Evolutionary conservation across 768 basidiomycete genomes (phyloP).

Genomic region (Mycena galericulata): DNA sequence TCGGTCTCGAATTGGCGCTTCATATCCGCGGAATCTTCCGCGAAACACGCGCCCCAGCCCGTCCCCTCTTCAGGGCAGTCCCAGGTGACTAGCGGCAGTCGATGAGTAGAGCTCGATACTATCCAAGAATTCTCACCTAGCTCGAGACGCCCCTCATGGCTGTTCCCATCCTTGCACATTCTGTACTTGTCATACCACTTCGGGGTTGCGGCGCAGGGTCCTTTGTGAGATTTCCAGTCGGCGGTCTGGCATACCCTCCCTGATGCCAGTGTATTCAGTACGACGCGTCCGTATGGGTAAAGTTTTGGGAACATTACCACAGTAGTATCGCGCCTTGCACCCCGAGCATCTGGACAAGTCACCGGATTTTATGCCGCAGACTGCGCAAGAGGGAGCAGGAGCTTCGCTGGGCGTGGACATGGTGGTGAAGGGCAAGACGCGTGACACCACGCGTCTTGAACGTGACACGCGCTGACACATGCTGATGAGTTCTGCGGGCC

Average conservation of each 20-base stretch:
- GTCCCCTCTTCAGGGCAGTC: constrained; percentile 7
- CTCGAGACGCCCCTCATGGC: constrained; percentile 50
- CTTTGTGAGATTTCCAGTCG: constrained; percentile 50
- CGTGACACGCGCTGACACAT: no score
- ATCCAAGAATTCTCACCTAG: constrained; percentile 34
- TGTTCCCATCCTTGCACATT: constrained; percentile 45
- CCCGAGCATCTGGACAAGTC: constrained; percentile 17
- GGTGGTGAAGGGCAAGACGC: background rate
- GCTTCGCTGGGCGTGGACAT: background rate
- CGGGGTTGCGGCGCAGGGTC: constrained; percentile 35
- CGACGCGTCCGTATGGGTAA: background rate
- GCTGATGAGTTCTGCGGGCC: no score
- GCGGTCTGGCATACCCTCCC: constrained; percentile 41
- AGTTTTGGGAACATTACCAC: background rate
- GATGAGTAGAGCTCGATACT: no score
- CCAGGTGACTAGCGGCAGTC: no score
- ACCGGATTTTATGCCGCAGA: constrained; percentile 2
- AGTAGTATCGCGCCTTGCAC: constrained; percentile 15
- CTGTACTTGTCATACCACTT: constrained; percentile 50
- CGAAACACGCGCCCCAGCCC: constrained; percentile 43
- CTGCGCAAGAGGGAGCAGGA: background rate
- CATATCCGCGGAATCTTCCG: constrained; percentile 45
- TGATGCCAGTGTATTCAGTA: background rate
- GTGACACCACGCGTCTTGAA: background rate
- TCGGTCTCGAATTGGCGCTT: constrained; percentile 44